Evolutionary conservation across 1,139 yeast species (phyloP).

Genomic region (Taphrina communis): DNA sequence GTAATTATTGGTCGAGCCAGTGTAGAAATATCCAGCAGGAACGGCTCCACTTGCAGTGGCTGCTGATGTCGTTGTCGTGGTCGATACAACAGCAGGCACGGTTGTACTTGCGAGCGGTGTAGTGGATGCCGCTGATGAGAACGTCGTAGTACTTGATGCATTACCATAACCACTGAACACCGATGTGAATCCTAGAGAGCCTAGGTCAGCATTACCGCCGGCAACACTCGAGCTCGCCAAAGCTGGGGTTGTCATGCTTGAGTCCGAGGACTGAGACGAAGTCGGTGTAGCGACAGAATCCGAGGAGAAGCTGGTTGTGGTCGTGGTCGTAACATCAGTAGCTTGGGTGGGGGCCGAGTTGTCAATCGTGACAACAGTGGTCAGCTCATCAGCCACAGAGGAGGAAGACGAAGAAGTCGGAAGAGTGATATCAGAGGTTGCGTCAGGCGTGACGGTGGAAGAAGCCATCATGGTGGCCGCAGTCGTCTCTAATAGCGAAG

Average conservation of each 20-base stretch:
- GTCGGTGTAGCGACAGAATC: not conserved
- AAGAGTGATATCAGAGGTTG: no score
- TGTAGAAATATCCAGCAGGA: not conserved
- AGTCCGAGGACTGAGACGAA: not conserved
- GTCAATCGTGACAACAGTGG: no score
- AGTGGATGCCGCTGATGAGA: not conserved
- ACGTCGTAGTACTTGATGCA: not conserved
- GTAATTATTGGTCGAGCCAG: not conserved
- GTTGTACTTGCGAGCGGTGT: not conserved
- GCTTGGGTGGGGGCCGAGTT: no score
- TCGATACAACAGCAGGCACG: not conserved
- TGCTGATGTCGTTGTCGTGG: slow-evolving; percentile 1
- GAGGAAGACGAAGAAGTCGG: no score
- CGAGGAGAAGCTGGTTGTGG: not conserved
- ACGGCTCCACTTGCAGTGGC: not conserved
- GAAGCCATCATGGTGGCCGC: no score
- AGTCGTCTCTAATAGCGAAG: no score
- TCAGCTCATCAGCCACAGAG: no score
- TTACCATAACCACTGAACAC: not conserved
- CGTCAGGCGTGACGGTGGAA: no score
- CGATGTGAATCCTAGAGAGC: not conserved
- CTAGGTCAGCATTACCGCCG: not conserved
- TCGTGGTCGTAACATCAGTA: not conserved
- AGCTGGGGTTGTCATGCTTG: not conserved
- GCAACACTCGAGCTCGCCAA: not conserved